These are phyloP conservation scores for Thielaviopsis populi DNA, from an alignment of 2,329 filamentous ascomycete species.

Conservation along the genomic window DNA sequence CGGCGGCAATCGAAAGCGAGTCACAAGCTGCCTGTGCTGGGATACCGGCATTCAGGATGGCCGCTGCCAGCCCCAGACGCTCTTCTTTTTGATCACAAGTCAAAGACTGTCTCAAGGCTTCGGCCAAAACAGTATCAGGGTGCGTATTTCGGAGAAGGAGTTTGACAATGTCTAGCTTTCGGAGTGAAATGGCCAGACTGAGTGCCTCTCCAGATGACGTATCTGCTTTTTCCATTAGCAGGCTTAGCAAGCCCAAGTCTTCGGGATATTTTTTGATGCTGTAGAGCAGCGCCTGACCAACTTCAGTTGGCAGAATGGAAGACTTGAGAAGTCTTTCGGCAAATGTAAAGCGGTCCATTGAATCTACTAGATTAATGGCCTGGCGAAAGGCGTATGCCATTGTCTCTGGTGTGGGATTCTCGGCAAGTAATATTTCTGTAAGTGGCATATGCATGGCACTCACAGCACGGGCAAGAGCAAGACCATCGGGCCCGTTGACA, in stretches of 20 bases:
- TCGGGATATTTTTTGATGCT: constrained; percentile 33
- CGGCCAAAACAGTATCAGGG: constrained; percentile 26
- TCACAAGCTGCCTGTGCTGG: constrained; percentile 32
- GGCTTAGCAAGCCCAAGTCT: constrained; percentile 34
- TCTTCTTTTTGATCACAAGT: constrained; percentile 28
- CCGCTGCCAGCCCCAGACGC: constrained; percentile 31
- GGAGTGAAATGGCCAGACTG: constrained; percentile 31
- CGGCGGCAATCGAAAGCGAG: constrained; percentile 35
- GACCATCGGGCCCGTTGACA: constrained; percentile 37
- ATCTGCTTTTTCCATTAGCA: constrained; percentile 34
- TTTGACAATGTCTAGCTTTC: constrained; percentile 31
- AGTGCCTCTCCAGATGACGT: constrained; percentile 36
- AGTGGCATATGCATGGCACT: constrained; percentile 31
- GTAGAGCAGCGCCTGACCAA: constrained; percentile 37
- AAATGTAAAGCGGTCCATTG: constrained; percentile 36
- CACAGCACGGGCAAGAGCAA: constrained; percentile 37
- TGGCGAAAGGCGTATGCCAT: constrained; percentile 37
- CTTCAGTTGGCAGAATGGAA: constrained; percentile 33
- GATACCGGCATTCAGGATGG: constrained; percentile 33
- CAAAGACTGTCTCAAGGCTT: constrained; percentile 29
- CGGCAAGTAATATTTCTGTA: constrained; percentile 34
- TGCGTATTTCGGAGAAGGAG: constrained; percentile 29
- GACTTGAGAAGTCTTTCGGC: constrained; percentile 35
- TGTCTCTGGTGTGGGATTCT: constrained; percentile 28
- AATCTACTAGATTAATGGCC: constrained; percentile 35